Conservation (phyloP, 352 stramenopile genomes). For the Phytophthora foliorum region DNA sequence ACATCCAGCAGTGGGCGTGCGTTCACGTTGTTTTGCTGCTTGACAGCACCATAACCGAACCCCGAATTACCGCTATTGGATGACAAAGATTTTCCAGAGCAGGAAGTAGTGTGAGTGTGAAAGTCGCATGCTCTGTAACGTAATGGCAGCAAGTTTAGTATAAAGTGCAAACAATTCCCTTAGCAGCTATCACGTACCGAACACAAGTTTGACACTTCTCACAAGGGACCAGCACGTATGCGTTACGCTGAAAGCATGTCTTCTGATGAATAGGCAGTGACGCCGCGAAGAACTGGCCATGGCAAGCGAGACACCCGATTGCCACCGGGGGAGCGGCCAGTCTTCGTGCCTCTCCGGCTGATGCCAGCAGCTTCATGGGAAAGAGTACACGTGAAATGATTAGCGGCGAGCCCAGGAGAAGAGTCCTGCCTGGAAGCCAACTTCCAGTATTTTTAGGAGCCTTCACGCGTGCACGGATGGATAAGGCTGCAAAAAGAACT, state of each 20-base stretch:
- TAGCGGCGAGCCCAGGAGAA: neutral
- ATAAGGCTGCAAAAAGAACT: constrained; percentile 38
- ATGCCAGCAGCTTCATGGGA: constrained; percentile 17
- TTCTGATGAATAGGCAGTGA: constrained; percentile 83
- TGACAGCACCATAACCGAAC: neutral
- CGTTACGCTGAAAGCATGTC: constrained; percentile 71
- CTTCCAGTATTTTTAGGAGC: constrained; percentile 39
- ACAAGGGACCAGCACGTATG: constrained; percentile 61
- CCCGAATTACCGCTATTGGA: neutral
- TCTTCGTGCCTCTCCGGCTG: neutral
- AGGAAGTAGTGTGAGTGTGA: constrained; percentile 33
- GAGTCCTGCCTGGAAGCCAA: neutral
- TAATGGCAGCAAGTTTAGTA: constrained; percentile 5
- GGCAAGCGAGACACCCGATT: constrained; percentile 54
- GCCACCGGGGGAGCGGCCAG: constrained; percentile 31
- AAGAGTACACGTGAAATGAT: constrained; percentile 4
- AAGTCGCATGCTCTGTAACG: constrained; percentile 37
- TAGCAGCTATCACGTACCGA: constrained; percentile 37
- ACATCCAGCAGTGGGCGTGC: constrained; percentile 27
- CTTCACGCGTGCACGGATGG: constrained; percentile 2
- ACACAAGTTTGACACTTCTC: constrained; percentile 45
- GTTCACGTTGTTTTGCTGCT: constrained; percentile 7
- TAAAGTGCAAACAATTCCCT: no score
- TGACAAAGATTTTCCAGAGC: constrained; percentile 16
- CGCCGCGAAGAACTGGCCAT: constrained; percentile 65